Evolutionary conservation across 495 filamentous ascomycete genomes (phyloP).

Genomic region (Niebla homalea): DNA sequence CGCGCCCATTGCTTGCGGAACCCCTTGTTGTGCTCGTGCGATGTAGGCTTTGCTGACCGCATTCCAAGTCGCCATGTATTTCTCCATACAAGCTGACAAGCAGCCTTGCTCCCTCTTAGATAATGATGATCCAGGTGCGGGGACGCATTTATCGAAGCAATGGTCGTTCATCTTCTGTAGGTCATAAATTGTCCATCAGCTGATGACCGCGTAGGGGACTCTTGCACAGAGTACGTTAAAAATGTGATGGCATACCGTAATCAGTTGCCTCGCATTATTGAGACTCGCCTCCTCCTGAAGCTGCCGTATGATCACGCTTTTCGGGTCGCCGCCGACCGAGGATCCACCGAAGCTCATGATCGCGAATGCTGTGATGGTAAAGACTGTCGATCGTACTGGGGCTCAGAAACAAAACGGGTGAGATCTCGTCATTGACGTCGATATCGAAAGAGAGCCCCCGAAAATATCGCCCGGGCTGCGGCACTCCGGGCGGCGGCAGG

Average conservation of each 20-base stretch:
- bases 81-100: constrained; percentile 84
- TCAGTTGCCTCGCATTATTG: constrained; percentile 58
- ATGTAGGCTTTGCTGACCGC: constrained; percentile 65
- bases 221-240: constrained; percentile 12
- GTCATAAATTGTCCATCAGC: neutral
- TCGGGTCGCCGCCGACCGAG: constrained; percentile 32
- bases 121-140: constrained; percentile 66
- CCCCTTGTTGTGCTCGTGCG: constrained; percentile 52
- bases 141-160: constrained; percentile 89
- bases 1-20: neutral
- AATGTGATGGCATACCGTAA: constrained; percentile 64
- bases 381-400: no score
- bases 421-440: no score
- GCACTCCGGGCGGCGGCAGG: no score
- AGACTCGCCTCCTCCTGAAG: constrained; percentile 61
- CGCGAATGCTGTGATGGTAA: no score
- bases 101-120: constrained; percentile 62
- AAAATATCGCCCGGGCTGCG: no score
- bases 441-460: no score
- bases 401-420: no score
- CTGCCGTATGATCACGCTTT: constrained; percentile 59
- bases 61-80: constrained; percentile 94
- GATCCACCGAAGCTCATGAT: no score
- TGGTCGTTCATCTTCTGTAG: constrained; percentile 85
- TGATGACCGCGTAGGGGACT: neutral